These are phyloP conservation scores for Yarrowia sp. DNA, from an alignment of 805 yeast species.

Conservation along the genomic window DNA sequence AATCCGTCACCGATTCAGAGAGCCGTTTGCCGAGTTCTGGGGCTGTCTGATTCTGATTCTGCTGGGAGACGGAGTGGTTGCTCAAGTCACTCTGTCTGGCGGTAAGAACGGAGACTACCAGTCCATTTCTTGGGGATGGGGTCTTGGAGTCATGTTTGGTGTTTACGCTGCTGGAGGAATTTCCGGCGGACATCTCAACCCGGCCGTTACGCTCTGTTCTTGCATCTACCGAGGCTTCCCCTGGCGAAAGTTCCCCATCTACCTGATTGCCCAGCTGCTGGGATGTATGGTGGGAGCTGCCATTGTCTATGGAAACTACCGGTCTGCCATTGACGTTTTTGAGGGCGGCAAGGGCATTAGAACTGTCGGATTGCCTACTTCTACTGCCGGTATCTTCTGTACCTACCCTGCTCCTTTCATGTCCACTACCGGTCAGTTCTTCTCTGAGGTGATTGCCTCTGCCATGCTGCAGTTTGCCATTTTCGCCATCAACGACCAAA, in stretches of 20 bases:
- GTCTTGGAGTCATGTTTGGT: constrained; percentile 53
- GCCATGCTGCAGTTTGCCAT: constrained; percentile 48
- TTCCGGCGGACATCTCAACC: constrained; percentile 59
- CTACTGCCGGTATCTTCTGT: constrained; percentile 48
- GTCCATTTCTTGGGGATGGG: constrained; percentile 52
- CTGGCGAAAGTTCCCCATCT: constrained; percentile 47
- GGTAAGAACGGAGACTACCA: constrained; percentile 45
- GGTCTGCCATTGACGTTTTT: constrained; percentile 42
- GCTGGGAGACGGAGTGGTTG: constrained; percentile 51
- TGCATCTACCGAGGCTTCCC: constrained; percentile 54
- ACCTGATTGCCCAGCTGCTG: constrained; percentile 48
- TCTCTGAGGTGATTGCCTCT: constrained; percentile 49
- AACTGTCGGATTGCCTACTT: constrained; percentile 38
- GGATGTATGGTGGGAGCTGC: constrained; percentile 52
- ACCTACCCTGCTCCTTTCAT: constrained; percentile 47
- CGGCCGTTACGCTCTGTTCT: constrained; percentile 50
- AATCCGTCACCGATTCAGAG: constrained; percentile 42
- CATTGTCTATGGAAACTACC: constrained; percentile 47
- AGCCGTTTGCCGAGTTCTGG: constrained; percentile 52
- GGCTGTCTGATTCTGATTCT: constrained; percentile 49
- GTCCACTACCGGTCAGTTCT: constrained; percentile 46
- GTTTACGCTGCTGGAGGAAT: constrained; percentile 53
- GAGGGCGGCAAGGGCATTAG: constrained; percentile 38
- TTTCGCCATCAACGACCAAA: constrained; percentile 53
- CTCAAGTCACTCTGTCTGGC: constrained; percentile 45